Conservation (phyloP, 176 grass and related monocot genomes). For the Alopecurus myosuroides region DNA sequence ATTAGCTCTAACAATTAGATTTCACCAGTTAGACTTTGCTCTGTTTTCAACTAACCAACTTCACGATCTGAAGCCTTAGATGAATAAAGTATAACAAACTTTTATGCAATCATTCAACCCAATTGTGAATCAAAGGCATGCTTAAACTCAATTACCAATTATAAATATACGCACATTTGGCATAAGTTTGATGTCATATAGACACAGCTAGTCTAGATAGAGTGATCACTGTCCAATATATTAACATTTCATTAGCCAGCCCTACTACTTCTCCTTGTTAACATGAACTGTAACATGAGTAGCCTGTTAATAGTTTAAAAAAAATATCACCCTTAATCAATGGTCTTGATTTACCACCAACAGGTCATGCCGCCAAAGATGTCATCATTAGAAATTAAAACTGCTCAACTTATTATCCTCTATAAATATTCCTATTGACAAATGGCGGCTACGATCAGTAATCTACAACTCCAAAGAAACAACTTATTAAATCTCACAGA, state of each 20-base stretch:
- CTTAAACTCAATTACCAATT: background rate
- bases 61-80: background rate
- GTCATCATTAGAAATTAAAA: background rate
- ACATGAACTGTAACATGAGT: background rate
- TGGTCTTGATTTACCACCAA: background rate
- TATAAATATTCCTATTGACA: background rate
- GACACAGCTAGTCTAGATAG: background rate
- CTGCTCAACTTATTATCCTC: background rate
- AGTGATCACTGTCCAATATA: background rate
- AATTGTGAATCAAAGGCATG: background rate
- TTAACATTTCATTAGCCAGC: background rate
- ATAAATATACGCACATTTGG: background rate
- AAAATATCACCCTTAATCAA: background rate
- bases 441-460: background rate
- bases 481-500: background rate
- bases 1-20: background rate
- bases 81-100: background rate
- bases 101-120: background rate
- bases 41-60: background rate
- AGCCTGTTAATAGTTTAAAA: background rate
- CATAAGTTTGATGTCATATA: background rate
- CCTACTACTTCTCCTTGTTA: background rate
- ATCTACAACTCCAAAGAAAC: background rate
- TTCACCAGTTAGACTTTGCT: background rate
- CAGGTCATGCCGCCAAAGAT: background rate